Conservation (phyloP, 306 rosid genomes). For the Prunus mume region DNA sequence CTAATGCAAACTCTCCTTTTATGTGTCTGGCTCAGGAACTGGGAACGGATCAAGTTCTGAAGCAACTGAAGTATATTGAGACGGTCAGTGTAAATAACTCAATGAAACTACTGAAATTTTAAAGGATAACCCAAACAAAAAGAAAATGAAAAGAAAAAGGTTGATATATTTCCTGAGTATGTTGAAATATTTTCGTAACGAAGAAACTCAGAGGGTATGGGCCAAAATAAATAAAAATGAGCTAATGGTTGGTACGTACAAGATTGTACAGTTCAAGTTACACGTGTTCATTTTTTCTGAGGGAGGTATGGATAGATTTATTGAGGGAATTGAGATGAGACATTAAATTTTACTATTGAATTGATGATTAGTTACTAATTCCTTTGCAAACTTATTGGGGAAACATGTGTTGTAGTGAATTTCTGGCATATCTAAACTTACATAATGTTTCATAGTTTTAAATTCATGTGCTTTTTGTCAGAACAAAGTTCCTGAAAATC, state of each 20-base stretch:
- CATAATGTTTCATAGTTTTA: background rate
- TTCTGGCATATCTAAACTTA: background rate
- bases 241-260: background rate
- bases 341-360: background rate
- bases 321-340: no score
- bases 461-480: background rate
- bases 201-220: background rate
- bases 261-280: background rate
- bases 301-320: background rate
- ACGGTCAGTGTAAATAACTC: slow-evolving; percentile 36
- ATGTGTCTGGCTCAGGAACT: slow-evolving; percentile 58
- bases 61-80: slow-evolving; percentile 80
- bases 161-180: background rate
- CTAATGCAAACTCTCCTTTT: background rate
- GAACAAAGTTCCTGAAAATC: background rate
- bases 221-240: background rate
- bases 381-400: background rate
- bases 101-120: background rate
- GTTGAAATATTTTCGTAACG: background rate
- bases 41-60: slow-evolving; percentile 66
- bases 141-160: no score
- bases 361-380: background rate
- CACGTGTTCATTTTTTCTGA: background rate
- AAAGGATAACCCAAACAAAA: background rate
- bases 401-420: background rate